Evolutionary conservation across 2,329 filamentous ascomycete genomes (phyloP).

Genomic region (Penicillium sp.): DNA sequence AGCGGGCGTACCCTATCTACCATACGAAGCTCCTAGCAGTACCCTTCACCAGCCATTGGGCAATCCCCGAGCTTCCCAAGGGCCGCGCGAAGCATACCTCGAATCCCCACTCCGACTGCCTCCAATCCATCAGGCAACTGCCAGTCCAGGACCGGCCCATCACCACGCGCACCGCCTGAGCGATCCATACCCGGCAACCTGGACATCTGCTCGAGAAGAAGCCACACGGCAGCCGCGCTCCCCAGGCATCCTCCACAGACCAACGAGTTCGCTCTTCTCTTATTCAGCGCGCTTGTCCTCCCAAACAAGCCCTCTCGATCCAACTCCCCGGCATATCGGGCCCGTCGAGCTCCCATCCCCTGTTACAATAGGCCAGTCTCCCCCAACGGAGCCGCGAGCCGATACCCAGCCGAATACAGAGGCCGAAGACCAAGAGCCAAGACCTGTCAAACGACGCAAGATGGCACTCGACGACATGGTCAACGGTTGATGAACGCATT

Average conservation of each 20-base stretch:
- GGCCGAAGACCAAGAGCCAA: slow-evolving; percentile 18
- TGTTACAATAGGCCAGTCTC: slow-evolving; percentile 14
- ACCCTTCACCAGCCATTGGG: slow-evolving; percentile 24
- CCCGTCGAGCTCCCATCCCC: slow-evolving; percentile 19
- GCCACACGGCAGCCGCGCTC: slow-evolving; percentile 22
- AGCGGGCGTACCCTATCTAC: slow-evolving; percentile 23
- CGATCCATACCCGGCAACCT: slow-evolving; percentile 31
- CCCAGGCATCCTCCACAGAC: slow-evolving; percentile 18
- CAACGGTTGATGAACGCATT: slow-evolving; percentile 27
- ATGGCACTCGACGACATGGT: slow-evolving; percentile 43
- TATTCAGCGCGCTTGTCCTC: slow-evolving; percentile 22
- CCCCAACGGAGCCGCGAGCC: slow-evolving; percentile 11
- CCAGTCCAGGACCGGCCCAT: slow-evolving; percentile 16
- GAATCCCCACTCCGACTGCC: slow-evolving; percentile 37
- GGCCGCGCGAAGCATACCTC: slow-evolving; percentile 27
- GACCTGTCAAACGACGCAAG: slow-evolving; percentile 36
- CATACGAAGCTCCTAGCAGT: slow-evolving; percentile 27
- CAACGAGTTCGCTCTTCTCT: slow-evolving; percentile 27
- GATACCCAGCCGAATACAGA: slow-evolving; percentile 17
- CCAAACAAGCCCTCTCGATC: slow-evolving; percentile 21
- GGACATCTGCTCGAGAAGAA: slow-evolving; percentile 26
- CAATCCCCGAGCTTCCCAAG: slow-evolving; percentile 23
- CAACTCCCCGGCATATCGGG: slow-evolving; percentile 22
- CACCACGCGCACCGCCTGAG: slow-evolving; percentile 32
- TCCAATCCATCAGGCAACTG: slow-evolving; percentile 35